Conservation (phyloP, 2,329 filamentous ascomycete species). For the Fusarium verticillioides region DNA sequence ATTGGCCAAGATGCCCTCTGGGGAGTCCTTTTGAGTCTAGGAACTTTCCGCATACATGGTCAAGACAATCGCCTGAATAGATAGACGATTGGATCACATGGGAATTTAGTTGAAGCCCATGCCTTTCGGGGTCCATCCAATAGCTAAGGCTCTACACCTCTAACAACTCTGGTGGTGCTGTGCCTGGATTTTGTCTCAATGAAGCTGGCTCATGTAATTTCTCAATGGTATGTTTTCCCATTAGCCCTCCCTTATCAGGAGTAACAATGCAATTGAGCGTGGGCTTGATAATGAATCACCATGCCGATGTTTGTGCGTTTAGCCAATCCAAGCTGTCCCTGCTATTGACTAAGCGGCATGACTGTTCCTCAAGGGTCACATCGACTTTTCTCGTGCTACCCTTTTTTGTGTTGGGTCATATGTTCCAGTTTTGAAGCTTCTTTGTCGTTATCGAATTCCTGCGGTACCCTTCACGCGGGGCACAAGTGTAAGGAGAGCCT, state of each 20-base stretch:
- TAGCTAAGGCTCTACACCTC: conserved; percentile 17
- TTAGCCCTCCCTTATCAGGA: conserved; percentile 33
- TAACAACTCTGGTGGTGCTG: background rate
- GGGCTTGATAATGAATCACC: conserved; percentile 38
- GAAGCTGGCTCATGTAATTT: conserved; percentile 11
- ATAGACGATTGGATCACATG: conserved; percentile 26
- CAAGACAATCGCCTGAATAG: conserved; percentile 15
- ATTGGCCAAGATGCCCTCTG: conserved; percentile 7
- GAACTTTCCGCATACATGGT: conserved; percentile 23
- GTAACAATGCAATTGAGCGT: conserved; percentile 10
- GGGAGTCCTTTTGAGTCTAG: conserved; percentile 18
- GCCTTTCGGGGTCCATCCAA: conserved; percentile 25
- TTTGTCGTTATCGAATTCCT: conserved; percentile 32
- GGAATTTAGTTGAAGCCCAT: conserved; percentile 19
- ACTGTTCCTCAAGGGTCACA: conserved; percentile 28
- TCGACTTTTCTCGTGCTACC: conserved; percentile 23
- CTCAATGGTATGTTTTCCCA: conserved; percentile 26
- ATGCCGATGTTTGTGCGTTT: conserved; percentile 15
- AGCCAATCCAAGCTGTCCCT: conserved; percentile 20
- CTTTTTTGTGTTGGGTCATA: conserved; percentile 22
- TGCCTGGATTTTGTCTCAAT: conserved; percentile 21
- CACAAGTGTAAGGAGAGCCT: background rate
- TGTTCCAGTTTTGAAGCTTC: conserved; percentile 17
- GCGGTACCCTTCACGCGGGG: conserved; percentile 1
- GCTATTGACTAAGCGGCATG: conserved; percentile 11